Evolutionary conservation across 805 yeast species (phyloP), one percentile per base, ranked within the genome.

Genomic region (Saccharomyces kudriavzevii): DNA sequence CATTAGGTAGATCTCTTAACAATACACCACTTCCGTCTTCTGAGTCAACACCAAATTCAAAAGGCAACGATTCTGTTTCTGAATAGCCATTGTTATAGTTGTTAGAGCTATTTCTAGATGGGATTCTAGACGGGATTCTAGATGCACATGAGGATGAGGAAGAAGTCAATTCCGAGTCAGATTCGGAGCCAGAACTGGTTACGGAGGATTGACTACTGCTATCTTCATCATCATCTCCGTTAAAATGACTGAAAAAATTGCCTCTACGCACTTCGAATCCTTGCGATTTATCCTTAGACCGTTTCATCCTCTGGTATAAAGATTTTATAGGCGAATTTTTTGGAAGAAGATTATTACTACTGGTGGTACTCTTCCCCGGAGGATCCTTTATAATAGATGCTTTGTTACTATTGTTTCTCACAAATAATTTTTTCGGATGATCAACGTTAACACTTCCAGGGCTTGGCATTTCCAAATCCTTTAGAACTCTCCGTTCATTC

Each of bases 11-110:
- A 40, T 65, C 64, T 46, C 64, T 53, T 53, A 64, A 48, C 13
- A 67, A 62, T 17, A 63, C 46, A 9, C 56, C 57, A 45, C 66
- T 63, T 4, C 61, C 65, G 50, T 59, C 60, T 29, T 56, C 64
- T 5, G 67, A 62, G 22, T 66, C 69, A n/a, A 63, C 54, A 5
- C 61, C 69, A 54, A 68, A 68, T 54, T 69, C 70, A 55, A 64
- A 64, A 2, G 69, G 70, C 17, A 64, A 47, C 1, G 70, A 66
- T 27, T 64, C 70, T 4, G 64, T 47, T 40, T 58, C 43, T 5
- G 43, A 35, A 17, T 17, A 17, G 20, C 22, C 43, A 35, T 20
- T 35, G 10, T 17, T 52, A 40, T 58, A 56, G n/a, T 53, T 52
- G 22, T 20, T 35, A 6, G 43, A 35, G 4, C 43, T 35, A 17